phyloP scores from a whole-genome alignment of 2,329 filamentous ascomycete species.

The Zelopaecilomyces penicillatus region DNA sequence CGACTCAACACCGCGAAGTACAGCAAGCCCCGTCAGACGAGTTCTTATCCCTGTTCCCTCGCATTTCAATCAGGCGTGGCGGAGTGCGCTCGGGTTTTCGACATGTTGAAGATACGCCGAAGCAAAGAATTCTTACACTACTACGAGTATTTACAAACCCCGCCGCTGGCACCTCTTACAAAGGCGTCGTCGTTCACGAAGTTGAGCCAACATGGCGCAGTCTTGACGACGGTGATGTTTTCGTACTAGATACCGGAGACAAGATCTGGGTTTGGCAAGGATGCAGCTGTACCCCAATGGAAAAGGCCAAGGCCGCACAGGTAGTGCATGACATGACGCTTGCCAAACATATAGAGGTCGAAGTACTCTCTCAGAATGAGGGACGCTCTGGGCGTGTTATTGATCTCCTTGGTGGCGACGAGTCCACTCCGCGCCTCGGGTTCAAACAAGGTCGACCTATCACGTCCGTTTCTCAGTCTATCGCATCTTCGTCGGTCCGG shows the following conservation, averaged over 20 bases:
- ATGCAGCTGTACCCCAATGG: conserved; percentile 55
- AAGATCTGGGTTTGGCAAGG: conserved; percentile 68
- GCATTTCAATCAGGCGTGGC: conserved; percentile 50
- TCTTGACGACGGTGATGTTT: conserved; percentile 58
- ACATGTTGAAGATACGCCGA: conserved; percentile 44
- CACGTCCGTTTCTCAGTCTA: conserved; percentile 15
- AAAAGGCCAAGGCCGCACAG: conserved; percentile 59
- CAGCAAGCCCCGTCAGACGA: conserved; percentile 50
- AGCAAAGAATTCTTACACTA: conserved; percentile 39
- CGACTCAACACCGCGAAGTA: conserved; percentile 57
- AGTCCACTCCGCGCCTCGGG: conserved; percentile 27
- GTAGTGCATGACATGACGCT: conserved; percentile 57
- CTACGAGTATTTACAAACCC: conserved; percentile 57
- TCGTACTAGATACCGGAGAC: conserved; percentile 51
- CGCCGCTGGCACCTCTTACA: conserved; percentile 20
- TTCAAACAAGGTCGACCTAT: conserved; percentile 37
- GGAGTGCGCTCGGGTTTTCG: conserved; percentile 55
- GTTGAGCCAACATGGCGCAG: conserved; percentile 53
- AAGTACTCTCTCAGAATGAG: conserved; percentile 56
- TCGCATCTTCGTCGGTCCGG: conserved; percentile 10
- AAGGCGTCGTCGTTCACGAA: conserved; percentile 52
- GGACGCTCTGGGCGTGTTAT: conserved; percentile 45
- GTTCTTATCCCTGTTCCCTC: conserved; percentile 53
- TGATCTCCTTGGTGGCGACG: conserved; percentile 44
- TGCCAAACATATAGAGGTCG: conserved; percentile 56